A percentile compares a stretch with the other conserved stretches of the same genome.
Conservation (phyloP, 768 basidiomycete genomes). For the Naganishia vishniacii region DNA sequence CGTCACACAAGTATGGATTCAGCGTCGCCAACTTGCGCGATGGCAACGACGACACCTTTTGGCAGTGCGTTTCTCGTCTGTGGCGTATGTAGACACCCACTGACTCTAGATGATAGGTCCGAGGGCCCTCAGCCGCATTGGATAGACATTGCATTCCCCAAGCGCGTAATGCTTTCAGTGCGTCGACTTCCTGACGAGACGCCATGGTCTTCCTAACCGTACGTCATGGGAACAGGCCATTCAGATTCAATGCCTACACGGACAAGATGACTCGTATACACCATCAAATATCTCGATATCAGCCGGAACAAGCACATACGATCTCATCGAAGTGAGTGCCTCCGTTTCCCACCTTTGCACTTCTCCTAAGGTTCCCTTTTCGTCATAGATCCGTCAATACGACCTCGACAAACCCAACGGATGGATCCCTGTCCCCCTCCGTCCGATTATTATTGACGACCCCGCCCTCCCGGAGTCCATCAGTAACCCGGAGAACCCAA, state of each 20-base stretch:
- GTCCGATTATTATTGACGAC: conserved; percentile 34
- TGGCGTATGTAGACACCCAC: too few relatives aligned
- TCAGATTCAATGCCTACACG: conserved; percentile 39
- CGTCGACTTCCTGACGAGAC: conserved; percentile 22
- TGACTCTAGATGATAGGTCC: conserved; percentile 42
- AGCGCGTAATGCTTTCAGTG: conserved; percentile 82
- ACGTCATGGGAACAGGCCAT: conserved; percentile 33
- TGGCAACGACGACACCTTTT: conserved; percentile 84
- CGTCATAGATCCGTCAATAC: conserved; percentile 52
- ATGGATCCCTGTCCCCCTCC: conserved; percentile 61
- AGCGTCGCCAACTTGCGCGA: conserved; percentile 88
- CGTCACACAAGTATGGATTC: conserved; percentile 92
- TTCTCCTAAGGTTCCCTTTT: background rate
- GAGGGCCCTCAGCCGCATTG: conserved; percentile 97
- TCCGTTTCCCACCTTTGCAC: background rate
- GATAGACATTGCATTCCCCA: conserved; percentile 86
- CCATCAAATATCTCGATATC: conserved; percentile 83
- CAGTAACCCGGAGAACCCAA: conserved; percentile 18
- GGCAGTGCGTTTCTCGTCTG: conserved; percentile 70
- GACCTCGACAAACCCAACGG: conserved; percentile 87
- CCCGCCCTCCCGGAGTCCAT: conserved; percentile 21
- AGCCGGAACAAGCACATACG: conserved; percentile 83
- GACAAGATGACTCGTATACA: conserved; percentile 91
- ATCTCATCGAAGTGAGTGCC: conserved; percentile 75
- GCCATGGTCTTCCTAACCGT: conserved; percentile 1